Conservation (phyloP, 495 filamentous ascomycete genomes). For the Aspergillus baeticus region DNA sequence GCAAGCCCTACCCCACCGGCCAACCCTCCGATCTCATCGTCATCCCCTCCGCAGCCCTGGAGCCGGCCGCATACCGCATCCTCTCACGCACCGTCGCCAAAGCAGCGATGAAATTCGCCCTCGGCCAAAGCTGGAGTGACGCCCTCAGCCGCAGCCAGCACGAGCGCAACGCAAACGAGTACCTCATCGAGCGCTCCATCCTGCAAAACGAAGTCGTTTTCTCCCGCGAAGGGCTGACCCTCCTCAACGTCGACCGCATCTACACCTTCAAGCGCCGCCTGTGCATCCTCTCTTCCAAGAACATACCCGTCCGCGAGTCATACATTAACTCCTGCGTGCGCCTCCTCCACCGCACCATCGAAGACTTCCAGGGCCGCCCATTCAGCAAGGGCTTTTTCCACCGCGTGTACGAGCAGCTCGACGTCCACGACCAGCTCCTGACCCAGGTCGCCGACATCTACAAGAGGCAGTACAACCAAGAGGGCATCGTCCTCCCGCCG, state of each 20-base stretch:
- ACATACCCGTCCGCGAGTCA: slow-evolving; percentile 30
- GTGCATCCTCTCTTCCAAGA: slow-evolving; percentile 49
- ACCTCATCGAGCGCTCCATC: slow-evolving; percentile 64
- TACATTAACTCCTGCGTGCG: slow-evolving; percentile 49
- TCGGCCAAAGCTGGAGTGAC: slow-evolving; percentile 45
- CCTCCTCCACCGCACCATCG: slow-evolving; percentile 61
- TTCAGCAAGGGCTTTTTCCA: slow-evolving; percentile 59
- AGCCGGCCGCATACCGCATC: slow-evolving; percentile 33
- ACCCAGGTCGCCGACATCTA: slow-evolving; percentile 58
- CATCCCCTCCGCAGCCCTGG: slow-evolving; percentile 44
- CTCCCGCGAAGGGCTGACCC: slow-evolving; percentile 64
- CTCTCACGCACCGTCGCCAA: slow-evolving; percentile 44
- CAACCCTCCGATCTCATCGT: slow-evolving; percentile 43
- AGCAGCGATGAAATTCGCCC: slow-evolving; percentile 41
- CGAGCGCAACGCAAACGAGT: slow-evolving; percentile 40
- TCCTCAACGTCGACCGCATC: slow-evolving; percentile 67
- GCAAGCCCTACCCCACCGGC: slow-evolving; percentile 45
- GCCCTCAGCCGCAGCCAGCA: slow-evolving; percentile 36
- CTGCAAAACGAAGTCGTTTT: slow-evolving; percentile 69
- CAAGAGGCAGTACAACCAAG: slow-evolving; percentile 51
- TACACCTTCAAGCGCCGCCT: slow-evolving; percentile 71
- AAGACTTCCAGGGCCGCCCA: slow-evolving; percentile 55
- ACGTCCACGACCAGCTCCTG: slow-evolving; percentile 52
- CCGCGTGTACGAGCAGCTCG: slow-evolving; percentile 61
- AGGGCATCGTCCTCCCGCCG: slow-evolving; percentile 42